A percentile compares a stretch with the other conserved stretches of the same genome.
Evolutionary conservation across 169 alveolate species (phyloP).

Genomic region (Plasmodium vinckei): DNA sequence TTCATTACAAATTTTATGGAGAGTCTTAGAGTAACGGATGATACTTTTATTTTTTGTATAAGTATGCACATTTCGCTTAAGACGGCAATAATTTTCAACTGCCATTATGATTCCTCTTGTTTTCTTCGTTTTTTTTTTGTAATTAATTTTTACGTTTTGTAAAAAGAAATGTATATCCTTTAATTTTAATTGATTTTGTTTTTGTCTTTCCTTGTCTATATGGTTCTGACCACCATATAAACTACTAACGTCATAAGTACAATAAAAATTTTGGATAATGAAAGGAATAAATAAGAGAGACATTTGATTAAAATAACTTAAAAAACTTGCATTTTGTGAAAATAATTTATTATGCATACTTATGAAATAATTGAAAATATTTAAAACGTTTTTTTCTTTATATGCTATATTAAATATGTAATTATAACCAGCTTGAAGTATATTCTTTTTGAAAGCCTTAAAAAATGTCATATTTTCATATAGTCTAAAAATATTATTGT

Average conservation of each 20-base stretch:
- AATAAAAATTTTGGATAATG: conserved; percentile 28
- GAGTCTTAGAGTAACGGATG: too few species aligned
- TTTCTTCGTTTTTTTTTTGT: not conserved
- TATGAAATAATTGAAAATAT: conserved; percentile 8
- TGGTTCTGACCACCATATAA: not conserved
- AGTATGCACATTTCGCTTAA: not conserved
- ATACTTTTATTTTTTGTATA: too few species aligned
- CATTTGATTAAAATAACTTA: conserved; percentile 19
- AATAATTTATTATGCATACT: conserved; percentile 7
- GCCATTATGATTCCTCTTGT: conserved; percentile 6
- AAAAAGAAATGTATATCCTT: not conserved
- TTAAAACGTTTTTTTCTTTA: conserved; percentile 46
- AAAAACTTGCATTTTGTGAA: not conserved
- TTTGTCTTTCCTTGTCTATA: not conserved
- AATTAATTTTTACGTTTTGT: not conserved
- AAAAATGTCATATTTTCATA: conserved; percentile 14
- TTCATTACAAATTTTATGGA: not conserved
- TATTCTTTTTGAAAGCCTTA: conserved; percentile 13
- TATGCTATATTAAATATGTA: conserved; percentile 24
- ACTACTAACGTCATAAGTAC: conserved; percentile 4
- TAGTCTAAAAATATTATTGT: conserved; percentile 21
- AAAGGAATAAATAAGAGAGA: conserved; percentile 16
- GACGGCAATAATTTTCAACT: not conserved
- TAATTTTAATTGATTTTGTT: not conserved
- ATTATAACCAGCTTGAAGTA: not conserved